phyloP scores from a whole-genome alignment of 192 early-diverging fungal genomes.

The Coemansia sp. region DNA sequence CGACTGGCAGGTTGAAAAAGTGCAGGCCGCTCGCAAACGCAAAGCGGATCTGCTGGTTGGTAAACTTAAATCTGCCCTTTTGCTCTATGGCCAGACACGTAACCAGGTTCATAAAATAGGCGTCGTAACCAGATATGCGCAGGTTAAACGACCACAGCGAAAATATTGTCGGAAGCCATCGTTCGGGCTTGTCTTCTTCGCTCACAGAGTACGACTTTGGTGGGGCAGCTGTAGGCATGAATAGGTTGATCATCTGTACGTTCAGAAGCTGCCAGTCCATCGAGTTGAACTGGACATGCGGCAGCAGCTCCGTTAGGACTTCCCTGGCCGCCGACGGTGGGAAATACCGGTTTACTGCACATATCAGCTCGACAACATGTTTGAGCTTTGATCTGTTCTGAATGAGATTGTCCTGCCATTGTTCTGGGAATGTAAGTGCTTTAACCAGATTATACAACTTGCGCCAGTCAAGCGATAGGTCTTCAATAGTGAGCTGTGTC shows the following conservation, averaged over 20 bases:
- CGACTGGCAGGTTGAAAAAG: conserved; percentile 41
- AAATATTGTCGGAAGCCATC: conserved; percentile 82
- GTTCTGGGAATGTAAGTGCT: conserved; percentile 60
- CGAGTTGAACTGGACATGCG: conserved; percentile 68
- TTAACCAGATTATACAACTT: conserved; percentile 66
- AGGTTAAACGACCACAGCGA: conserved; percentile 77
- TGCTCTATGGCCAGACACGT: conserved; percentile 61
- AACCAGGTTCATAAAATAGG: conserved; percentile 69
- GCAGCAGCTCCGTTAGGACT: conserved; percentile 77
- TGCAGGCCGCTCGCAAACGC: conserved; percentile 51
- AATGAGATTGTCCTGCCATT: conserved; percentile 61
- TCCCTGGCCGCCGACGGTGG: conserved; percentile 60
- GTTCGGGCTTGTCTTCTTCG: conserved; percentile 44
- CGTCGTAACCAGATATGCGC: conserved; percentile 59
- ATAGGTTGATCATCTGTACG: conserved; percentile 61
- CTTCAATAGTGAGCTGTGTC: conserved; percentile 55
- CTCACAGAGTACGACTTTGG: conserved; percentile 1
- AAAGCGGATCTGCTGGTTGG: conserved; percentile 43
- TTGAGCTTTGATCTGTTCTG: conserved; percentile 43
- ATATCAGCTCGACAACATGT: conserved; percentile 25
- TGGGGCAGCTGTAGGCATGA: conserved; percentile 60
- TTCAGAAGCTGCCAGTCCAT: conserved; percentile 58
- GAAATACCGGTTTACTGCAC: conserved; percentile 56
- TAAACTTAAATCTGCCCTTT: conserved; percentile 29
- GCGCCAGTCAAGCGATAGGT: conserved; percentile 71